phyloP scores from a whole-genome alignment of 352 stramenopile species.

The Blastocystis sp. region DNA sequence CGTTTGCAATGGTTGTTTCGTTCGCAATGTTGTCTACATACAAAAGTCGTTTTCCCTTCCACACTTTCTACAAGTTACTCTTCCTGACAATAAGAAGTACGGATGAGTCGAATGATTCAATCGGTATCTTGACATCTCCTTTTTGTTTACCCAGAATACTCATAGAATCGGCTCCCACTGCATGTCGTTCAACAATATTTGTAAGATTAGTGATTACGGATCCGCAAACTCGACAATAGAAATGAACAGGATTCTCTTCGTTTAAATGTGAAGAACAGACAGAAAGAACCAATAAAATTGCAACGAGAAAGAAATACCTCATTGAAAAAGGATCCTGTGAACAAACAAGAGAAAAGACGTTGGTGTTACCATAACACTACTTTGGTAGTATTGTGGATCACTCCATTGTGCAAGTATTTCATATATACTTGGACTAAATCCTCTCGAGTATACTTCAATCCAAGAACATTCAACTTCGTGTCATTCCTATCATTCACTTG shows the following conservation, averaged over 20 bases:
- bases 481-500: conserved; percentile 5
- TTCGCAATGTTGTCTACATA: conserved; percentile 22
- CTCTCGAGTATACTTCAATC: conserved; percentile 37
- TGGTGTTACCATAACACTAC: conserved; percentile 22
- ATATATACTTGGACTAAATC: conserved; percentile 5
- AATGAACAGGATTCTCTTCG: not conserved
- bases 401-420: conserved; percentile 33
- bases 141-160: not conserved
- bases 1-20: not conserved
- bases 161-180: not conserved
- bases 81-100: not conserved
- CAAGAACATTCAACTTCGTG: conserved; percentile 30
- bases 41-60: not conserved
- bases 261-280: not conserved
- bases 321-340: not conserved
- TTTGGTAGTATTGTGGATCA: conserved; percentile 46
- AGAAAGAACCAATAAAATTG: not conserved
- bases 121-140: not conserved
- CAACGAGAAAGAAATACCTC: not conserved
- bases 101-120: conserved; percentile 1
- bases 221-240: conserved; percentile 48
- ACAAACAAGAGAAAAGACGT: conserved; percentile 32
- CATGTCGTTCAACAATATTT: not conserved
- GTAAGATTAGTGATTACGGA: conserved; percentile 11
- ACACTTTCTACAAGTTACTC: not conserved